Evolutionary conservation across 352 stramenopile species (phyloP).

Genomic region (Phytophthora quininea): DNA sequence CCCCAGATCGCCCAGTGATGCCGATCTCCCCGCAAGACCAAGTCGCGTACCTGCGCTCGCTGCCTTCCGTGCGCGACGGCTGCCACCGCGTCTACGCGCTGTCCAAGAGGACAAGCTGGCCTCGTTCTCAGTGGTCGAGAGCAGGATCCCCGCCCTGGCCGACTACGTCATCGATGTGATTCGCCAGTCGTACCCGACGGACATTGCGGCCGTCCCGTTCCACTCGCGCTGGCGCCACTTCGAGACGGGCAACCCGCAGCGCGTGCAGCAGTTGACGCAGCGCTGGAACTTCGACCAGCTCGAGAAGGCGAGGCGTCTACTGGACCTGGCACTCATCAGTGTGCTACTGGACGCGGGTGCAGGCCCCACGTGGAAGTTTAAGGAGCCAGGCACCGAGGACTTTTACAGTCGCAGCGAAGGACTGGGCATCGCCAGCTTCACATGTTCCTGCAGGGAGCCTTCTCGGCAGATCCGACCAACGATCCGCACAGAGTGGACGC

Average conservation of each 20-base stretch:
- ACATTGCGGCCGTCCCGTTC: constrained; percentile 68
- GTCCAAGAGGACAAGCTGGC: constrained; percentile 54
- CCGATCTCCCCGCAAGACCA: constrained; percentile 20
- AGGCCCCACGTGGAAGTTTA: constrained; percentile 71
- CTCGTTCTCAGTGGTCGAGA: constrained; percentile 65
- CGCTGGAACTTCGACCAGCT: constrained; percentile 53
- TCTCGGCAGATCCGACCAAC: constrained; percentile 54
- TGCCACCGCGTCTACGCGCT: constrained; percentile 73
- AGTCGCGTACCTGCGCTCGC: constrained; percentile 72
- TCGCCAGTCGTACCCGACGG: constrained; percentile 53
- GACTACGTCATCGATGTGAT: constrained; percentile 79
- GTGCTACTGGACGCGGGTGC: constrained; percentile 84
- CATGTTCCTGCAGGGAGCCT: constrained; percentile 81
- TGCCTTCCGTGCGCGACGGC: constrained; percentile 70
- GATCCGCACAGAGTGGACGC: constrained; percentile 67
- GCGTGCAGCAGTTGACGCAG: constrained; percentile 55
- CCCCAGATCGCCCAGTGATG: constrained; percentile 6
- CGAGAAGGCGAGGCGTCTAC: constrained; percentile 62
- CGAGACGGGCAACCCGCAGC: constrained; percentile 73
- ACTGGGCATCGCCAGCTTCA: constrained; percentile 84
- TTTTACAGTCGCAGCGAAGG: constrained; percentile 78
- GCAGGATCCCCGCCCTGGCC: constrained; percentile 61
- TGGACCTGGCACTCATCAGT: constrained; percentile 81
- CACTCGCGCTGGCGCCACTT: constrained; percentile 86
- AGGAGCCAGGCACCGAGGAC: constrained; percentile 70